phyloP scores from a whole-genome alignment of 1,284 basidiomycete genomes.

The Pseudozyma thailandica region DNA sequence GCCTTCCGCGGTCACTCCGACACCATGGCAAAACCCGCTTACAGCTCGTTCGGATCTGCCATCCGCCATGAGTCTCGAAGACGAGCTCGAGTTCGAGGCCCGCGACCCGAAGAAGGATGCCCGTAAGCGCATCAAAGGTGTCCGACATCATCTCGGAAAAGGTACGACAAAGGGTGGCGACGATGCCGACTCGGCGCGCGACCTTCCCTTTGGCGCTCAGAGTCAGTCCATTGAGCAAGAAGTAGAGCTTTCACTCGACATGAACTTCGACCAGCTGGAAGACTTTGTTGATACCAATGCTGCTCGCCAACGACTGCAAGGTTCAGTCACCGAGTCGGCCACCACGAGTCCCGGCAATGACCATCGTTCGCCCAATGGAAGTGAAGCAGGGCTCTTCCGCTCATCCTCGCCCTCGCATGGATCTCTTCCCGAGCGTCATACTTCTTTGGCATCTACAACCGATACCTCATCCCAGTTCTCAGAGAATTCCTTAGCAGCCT shows the following conservation, averaged over 20 bases:
- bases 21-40: slow-evolving; percentile 29
- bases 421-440: slow-evolving; percentile 25
- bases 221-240: slow-evolving; percentile 46
- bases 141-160: slow-evolving; percentile 45
- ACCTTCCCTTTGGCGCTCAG: slow-evolving; percentile 18
- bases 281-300: slow-evolving; percentile 77
- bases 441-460: slow-evolving; percentile 27
- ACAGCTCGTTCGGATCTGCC: slow-evolving; percentile 26
- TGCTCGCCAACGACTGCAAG: slow-evolving; percentile 41
- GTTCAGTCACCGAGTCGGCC: slow-evolving; percentile 34
- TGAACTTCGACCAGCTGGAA: slow-evolving; percentile 82
- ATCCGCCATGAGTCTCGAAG: slow-evolving; percentile 38
- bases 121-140: slow-evolving; percentile 45
- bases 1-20: slow-evolving; percentile 15
- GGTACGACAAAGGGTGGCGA: slow-evolving; percentile 15
- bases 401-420: slow-evolving; percentile 34
- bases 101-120: slow-evolving; percentile 31
- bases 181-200: slow-evolving; percentile 24
- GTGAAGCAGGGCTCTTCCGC: slow-evolving; percentile 26
- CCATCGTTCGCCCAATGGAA: slow-evolving; percentile 31
- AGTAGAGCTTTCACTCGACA: slow-evolving; percentile 73
- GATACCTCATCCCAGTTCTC: slow-evolving; percentile 34
- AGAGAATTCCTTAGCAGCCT: slow-evolving; percentile 16
- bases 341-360: slow-evolving; percentile 29
- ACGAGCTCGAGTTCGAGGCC: slow-evolving; percentile 38